Evolutionary conservation across 2,329 filamentous ascomycete genomes (phyloP).

Genomic region (Blastomyces silverae): DNA sequence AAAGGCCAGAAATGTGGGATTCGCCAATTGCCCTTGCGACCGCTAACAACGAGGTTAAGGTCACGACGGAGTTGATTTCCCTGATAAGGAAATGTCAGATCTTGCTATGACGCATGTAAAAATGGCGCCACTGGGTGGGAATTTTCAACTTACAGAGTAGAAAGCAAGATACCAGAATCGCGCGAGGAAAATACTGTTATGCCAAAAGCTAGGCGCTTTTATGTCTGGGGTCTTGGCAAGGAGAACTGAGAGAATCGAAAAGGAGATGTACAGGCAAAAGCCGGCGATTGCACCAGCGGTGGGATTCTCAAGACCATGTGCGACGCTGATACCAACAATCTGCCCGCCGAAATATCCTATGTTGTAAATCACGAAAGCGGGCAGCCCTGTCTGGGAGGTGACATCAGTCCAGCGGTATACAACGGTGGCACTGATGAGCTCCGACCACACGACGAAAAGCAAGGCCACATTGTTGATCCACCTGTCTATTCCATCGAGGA

Average conservation of each 20-base stretch:
- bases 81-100: slow-evolving; percentile 27
- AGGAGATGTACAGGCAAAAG: slow-evolving; percentile 47
- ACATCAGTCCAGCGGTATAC: slow-evolving; percentile 53
- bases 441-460: slow-evolving; percentile 53
- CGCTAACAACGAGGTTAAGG: slow-evolving; percentile 47
- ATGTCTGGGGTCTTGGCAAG: slow-evolving; percentile 42
- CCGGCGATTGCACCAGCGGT: slow-evolving; percentile 47
- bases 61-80: slow-evolving; percentile 50
- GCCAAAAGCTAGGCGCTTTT: slow-evolving; percentile 41
- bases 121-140: background rate
- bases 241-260: slow-evolving; percentile 36
- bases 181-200: slow-evolving; percentile 32
- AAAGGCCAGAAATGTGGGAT: slow-evolving; percentile 49
- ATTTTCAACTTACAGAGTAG: slow-evolving; percentile 47
- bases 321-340: slow-evolving; percentile 47
- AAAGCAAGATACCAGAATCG: slow-evolving; percentile 51
- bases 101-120: background rate
- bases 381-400: slow-evolving; percentile 45
- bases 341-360: slow-evolving; percentile 50
- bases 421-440: slow-evolving; percentile 49
- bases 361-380: slow-evolving; percentile 47
- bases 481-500: slow-evolving; percentile 50
- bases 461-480: slow-evolving; percentile 54
- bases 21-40: slow-evolving; percentile 50
- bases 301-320: slow-evolving; percentile 41